Conservation (phyloP, 2,329 filamentous ascomycete genomes). For the Alternaria tenuissima region DNA sequence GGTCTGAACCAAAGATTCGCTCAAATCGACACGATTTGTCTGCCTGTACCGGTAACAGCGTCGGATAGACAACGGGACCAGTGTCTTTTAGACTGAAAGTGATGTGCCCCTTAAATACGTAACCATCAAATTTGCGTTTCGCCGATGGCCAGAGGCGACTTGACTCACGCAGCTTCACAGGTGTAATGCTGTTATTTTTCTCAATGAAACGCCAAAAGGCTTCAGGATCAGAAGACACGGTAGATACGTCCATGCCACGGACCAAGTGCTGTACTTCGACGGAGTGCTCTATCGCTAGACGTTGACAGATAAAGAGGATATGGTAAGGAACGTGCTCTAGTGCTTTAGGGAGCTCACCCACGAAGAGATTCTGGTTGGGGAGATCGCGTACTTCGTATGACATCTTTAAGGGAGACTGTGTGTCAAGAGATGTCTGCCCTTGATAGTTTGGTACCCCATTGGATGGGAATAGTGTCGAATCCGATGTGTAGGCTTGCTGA, state of each 20-base stretch:
- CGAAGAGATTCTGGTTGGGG: constrained; percentile 40
- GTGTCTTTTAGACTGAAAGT: constrained; percentile 23
- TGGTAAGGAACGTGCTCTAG: constrained; percentile 38
- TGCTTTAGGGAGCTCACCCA: constrained; percentile 20
- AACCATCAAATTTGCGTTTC: constrained; percentile 34
- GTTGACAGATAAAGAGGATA: constrained; percentile 45
- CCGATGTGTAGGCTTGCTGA: neutral
- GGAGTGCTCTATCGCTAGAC: constrained; percentile 30
- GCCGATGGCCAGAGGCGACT: constrained; percentile 34
- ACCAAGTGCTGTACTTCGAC: constrained; percentile 27
- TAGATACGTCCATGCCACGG: constrained; percentile 11
- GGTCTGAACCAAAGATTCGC: constrained; percentile 49
- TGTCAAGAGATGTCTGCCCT: neutral
- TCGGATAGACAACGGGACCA: constrained; percentile 36
- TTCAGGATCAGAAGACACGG: constrained; percentile 19
- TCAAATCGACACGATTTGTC: constrained; percentile 50
- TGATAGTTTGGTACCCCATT: neutral
- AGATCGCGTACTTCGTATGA: constrained; percentile 40
- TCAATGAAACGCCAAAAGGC: constrained; percentile 33
- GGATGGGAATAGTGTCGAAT: neutral
- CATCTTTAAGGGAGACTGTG: constrained; percentile 27
- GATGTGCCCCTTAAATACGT: constrained; percentile 46
- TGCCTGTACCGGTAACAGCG: constrained; percentile 34
- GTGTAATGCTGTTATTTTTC: neutral
- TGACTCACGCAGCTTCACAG: constrained; percentile 21